Evolutionary conservation across 108 stramenopile genomes (phyloP), one percentile per base, ranked within the genome.

Genomic region (Aurantiochytrium sp.): DNA sequence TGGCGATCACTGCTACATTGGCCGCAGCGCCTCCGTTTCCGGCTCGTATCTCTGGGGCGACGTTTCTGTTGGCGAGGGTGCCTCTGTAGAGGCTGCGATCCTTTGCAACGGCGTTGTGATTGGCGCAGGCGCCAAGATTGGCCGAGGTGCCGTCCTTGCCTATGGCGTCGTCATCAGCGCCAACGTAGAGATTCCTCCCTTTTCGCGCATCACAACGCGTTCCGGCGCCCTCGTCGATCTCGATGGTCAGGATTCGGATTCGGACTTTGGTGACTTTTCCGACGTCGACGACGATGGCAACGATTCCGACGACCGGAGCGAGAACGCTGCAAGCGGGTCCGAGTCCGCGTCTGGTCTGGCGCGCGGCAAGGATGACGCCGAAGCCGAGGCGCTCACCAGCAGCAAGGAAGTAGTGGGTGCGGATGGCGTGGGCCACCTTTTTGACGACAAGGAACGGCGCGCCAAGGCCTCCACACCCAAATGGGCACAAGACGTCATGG

Each of bases 141-240:
- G 92, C 55, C 91, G 91, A 72, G 98, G 98, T 58, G 97, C 97
- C 91, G 92, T 98, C 21, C 94, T 98, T 89, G 97, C 97, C 58
- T 72, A 89, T 69, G 96, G 96, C 60, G 97, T 97, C 72, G 90
- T 97, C 16, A 93, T 98, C 90, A 97, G 96, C 25, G 90, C 92
- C 60, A 94, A 95, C 64, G 93, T 96, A 35, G 89, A 89, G 23
- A 87, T 98, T 25, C 92, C 94, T 6, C 95, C 96, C 71, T 98
- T 95, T 93, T 95, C 97, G 5, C 93, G 98, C 69, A 93, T 98
- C 60, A 97, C 97, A 12, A 49, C 71, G 51, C 64, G 64, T 4
- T 42, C 35, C 25, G 64, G 64, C 42, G 29, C 47, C 44, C 43
- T 14, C 18, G 23, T 16, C 28, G 58, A 87, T 5, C 21, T n/a